Evolutionary conservation across 352 stramenopile genomes (phyloP).

Genomic region (Phytophthora meadii): DNA sequence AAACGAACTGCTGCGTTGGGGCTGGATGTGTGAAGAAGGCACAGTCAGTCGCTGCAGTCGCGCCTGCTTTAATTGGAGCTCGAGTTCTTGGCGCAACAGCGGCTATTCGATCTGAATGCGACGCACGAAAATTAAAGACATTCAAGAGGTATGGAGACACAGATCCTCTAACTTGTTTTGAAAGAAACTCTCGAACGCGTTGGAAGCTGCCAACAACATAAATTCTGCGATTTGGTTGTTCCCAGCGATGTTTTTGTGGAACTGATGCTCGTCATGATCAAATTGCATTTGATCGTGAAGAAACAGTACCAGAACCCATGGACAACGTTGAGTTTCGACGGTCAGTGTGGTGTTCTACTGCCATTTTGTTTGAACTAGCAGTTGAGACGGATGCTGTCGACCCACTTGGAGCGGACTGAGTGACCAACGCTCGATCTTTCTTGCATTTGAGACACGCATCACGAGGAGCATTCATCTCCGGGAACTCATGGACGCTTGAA

Average conservation of each 20-base stretch:
- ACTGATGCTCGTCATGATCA: conserved; percentile 1
- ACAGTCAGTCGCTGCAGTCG: too few relatives aligned
- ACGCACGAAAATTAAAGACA: not conserved
- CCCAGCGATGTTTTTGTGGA: conserved; percentile 3
- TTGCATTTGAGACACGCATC: conserved; percentile 38
- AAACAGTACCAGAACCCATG: not conserved
- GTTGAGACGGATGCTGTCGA: not conserved
- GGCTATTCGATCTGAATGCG: too few relatives aligned
- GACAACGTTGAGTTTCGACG: not conserved
- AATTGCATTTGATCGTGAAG: not conserved
- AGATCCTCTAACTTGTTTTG: not conserved
- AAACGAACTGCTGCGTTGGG: too few relatives aligned
- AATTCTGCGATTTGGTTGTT: conserved; percentile 10
- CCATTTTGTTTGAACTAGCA: not conserved
- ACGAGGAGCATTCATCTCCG: conserved; percentile 55
- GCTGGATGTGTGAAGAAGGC: too few relatives aligned
- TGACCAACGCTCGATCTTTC: conserved; percentile 5
- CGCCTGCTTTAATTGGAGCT: too few relatives aligned
- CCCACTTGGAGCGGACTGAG: conserved; percentile 25
- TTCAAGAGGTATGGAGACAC: not conserved
- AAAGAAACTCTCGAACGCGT: not conserved
- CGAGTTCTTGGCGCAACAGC: too few relatives aligned
- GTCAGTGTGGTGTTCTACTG: not conserved
- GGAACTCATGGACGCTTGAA: conserved; percentile 45
- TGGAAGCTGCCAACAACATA: not conserved